Conservation (phyloP, 2,329 filamentous ascomycete species). For the Fonsecaea erecta region DNA sequence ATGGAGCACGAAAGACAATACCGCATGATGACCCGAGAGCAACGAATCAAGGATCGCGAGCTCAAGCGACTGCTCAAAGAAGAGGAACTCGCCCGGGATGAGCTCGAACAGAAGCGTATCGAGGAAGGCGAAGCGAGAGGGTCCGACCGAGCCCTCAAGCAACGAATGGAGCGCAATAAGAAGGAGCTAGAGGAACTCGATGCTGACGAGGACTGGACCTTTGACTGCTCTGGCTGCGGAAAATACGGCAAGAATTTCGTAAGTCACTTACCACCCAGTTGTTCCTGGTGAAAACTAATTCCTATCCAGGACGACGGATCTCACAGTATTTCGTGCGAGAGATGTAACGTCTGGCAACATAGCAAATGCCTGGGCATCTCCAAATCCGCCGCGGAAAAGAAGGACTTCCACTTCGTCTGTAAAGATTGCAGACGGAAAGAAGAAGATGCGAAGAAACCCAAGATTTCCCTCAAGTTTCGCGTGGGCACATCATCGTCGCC, state of each 20-base stretch:
- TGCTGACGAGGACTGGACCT: slow-evolving; percentile 84
- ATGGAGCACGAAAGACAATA: slow-evolving; percentile 76
- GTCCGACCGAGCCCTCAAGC: slow-evolving; percentile 79
- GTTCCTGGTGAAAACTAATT: slow-evolving; percentile 35
- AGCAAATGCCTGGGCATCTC: slow-evolving; percentile 86
- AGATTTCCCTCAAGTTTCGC: slow-evolving; percentile 65
- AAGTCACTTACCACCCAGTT: slow-evolving; percentile 38
- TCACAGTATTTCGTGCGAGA: slow-evolving; percentile 91
- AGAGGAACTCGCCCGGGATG: slow-evolving; percentile 78
- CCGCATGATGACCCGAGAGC: slow-evolving; percentile 80
- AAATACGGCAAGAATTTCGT: slow-evolving; percentile 80
- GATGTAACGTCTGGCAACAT: slow-evolving; percentile 95
- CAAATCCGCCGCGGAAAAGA: slow-evolving; percentile 76
- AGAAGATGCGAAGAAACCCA: slow-evolving; percentile 65
- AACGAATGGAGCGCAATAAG: slow-evolving; percentile 78
- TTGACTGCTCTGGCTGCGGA: slow-evolving; percentile 88
- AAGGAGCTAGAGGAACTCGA: slow-evolving; percentile 75
- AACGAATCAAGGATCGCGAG: slow-evolving; percentile 84
- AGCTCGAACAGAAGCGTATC: slow-evolving; percentile 71
- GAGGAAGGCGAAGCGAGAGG: slow-evolving; percentile 63
- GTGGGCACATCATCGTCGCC: slow-evolving; percentile 47
- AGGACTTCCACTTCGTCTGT: slow-evolving; percentile 89
- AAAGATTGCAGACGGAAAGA: slow-evolving; percentile 72
- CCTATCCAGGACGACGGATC: slow-evolving; percentile 76
- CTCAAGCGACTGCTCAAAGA: slow-evolving; percentile 80